Conservation (phyloP, 331 rosid species). For the Acacia pycnantha region DNA sequence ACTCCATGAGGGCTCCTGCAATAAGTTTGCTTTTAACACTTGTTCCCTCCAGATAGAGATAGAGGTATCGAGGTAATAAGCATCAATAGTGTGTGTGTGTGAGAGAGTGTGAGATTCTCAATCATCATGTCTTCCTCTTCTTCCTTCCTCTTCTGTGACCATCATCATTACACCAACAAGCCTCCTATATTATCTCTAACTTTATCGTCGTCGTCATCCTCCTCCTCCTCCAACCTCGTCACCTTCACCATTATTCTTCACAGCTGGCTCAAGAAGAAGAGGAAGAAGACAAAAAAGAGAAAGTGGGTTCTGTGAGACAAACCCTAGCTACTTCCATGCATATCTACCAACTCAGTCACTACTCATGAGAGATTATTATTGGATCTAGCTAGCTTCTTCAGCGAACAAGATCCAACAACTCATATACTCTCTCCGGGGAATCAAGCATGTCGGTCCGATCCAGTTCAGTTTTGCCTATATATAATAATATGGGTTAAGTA, state of each 20-base stretch:
- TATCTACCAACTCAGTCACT: conserved; percentile 17
- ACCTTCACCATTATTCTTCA: conserved; percentile 15
- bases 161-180: conserved; percentile 42
- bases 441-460: conserved; percentile 56
- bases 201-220: conserved; percentile 33
- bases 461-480: conserved; percentile 25
- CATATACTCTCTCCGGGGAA: conserved; percentile 42
- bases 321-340: conserved; percentile 27
- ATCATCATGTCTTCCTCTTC: conserved; percentile 57
- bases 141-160: conserved; percentile 36
- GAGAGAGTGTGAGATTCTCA: conserved; percentile 20
- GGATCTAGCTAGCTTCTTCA: conserved; percentile 31
- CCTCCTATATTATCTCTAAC: conserved; percentile 25
- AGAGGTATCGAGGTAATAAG: not conserved
- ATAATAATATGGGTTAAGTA: not conserved
- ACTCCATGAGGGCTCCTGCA: conserved; percentile 13
- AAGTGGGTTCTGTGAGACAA: not conserved
- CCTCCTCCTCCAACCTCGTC: not conserved
- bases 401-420: conserved; percentile 40
- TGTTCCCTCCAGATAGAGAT: conserved; percentile 26
- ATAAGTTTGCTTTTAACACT: conserved; percentile 29
- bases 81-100: conserved; percentile 28
- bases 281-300: conserved; percentile 20
- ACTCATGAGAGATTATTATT: conserved; percentile 20
- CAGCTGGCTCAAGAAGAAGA: conserved; percentile 31